phyloP scores from a whole-genome alignment of 495 filamentous ascomycete genomes.

The Aspergillus sparsus region DNA sequence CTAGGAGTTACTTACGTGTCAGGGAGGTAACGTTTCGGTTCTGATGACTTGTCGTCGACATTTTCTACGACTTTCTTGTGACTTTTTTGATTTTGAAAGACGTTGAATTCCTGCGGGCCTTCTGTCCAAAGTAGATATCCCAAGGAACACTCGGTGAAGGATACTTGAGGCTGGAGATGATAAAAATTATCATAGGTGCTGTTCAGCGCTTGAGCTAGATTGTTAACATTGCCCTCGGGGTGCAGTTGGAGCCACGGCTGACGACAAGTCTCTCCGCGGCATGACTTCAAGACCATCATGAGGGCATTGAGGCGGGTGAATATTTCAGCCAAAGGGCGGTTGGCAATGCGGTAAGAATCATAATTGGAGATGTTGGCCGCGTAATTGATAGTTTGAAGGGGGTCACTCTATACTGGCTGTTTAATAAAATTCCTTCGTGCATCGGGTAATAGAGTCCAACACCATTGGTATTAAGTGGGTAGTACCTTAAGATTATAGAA shows the following conservation, averaged over 20 bases:
- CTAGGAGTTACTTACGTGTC: not conserved
- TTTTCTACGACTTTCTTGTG: not conserved
- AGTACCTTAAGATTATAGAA: constrained; percentile 55
- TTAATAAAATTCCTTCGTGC: constrained; percentile 2
- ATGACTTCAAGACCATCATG: constrained; percentile 62
- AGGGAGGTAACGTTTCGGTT: not conserved
- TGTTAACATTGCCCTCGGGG: constrained; percentile 45
- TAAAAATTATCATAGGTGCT: constrained; percentile 60
- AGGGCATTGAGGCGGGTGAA: constrained; percentile 57
- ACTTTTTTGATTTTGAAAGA: constrained; percentile 18
- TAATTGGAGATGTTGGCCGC: constrained; percentile 24
- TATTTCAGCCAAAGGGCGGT: constrained; percentile 34
- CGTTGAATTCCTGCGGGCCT: constrained; percentile 51
- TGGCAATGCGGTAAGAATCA: constrained; percentile 26
- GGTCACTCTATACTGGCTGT: constrained; percentile 45
- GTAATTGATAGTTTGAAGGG: constrained; percentile 57
- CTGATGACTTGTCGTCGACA: constrained; percentile 1
- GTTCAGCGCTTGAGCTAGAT: constrained; percentile 43
- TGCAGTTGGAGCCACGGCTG: constrained; percentile 59
- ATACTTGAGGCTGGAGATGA: constrained; percentile 49
- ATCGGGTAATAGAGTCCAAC: constrained; percentile 1
- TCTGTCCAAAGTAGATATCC: constrained; percentile 63
- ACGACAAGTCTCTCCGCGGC: constrained; percentile 51
- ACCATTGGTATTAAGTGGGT: not conserved
- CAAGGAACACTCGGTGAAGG: constrained; percentile 57